Conservation (phyloP, 2,329 filamentous ascomycete species). For the Xylogone sp. region DNA sequence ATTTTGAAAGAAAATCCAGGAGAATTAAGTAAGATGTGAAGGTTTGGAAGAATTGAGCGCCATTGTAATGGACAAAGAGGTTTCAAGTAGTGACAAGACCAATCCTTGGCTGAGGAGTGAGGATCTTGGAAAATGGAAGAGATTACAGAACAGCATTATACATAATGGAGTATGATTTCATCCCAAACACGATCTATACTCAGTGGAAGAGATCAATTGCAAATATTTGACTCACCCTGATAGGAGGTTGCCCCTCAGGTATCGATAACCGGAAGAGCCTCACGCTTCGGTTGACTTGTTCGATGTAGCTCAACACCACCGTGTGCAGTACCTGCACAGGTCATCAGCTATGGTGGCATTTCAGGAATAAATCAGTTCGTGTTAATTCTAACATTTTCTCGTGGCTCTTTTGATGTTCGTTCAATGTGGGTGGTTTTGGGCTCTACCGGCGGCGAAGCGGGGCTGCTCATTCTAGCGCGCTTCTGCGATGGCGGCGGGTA, state of each 20-base stretch:
- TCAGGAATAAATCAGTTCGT: neutral
- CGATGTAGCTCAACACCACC: constrained; percentile 58
- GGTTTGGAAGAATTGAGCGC: too few species aligned
- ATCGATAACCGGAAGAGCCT: constrained; percentile 65
- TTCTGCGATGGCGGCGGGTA: neutral
- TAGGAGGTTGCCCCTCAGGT: constrained; percentile 37
- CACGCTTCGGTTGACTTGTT: constrained; percentile 62
- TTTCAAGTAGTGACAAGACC: neutral
- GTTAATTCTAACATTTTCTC: constrained; percentile 48
- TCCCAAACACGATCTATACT: too few species aligned
- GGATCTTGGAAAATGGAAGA: too few species aligned
- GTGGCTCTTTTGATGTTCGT: constrained; percentile 70
- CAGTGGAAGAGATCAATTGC: too few species aligned
- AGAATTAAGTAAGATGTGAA: too few species aligned
- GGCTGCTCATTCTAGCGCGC: neutral
- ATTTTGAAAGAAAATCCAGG: too few species aligned
- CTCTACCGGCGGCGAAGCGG: neutral
- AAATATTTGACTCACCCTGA: constrained; percentile 43
- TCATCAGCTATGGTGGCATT: neutral
- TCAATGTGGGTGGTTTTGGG: constrained; percentile 53
- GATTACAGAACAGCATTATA: neutral
- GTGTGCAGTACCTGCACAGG: constrained; percentile 47
- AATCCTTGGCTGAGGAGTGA: too few species aligned
- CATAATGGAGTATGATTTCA: neutral
- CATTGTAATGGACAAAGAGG: neutral